Base-by-base conservation (phyloP, 768 basidiomycete species). In the Gymnopilus dilepis region DNA sequence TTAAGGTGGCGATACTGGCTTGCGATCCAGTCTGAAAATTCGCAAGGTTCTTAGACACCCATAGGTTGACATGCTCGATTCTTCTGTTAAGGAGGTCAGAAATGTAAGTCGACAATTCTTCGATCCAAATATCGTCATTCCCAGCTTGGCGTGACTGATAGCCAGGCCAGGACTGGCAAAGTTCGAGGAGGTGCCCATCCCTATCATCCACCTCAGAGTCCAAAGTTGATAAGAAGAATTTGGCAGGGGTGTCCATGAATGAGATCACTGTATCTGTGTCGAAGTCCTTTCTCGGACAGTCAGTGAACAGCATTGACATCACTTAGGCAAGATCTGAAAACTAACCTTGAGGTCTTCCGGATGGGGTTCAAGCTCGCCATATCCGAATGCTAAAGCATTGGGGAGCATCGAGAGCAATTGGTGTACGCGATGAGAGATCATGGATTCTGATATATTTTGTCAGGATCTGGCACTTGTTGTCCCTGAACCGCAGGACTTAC, bases 21-120 rank as follows among this genome's bases (percentile, higher is more conserved):
- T 84, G 60, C 22, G 38, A 74, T 37, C 63, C 69, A 24, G 70
- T 73, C 42, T 78, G 76, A 71, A 88, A 88, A 0, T 84, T 76
- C 1, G 74, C 57, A 4, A 82, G 65, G 59, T 88, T 88, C 6
- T 76, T 69, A 3, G 73, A 69, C 12, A 89, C 70, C 88, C 87
- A 88, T 59, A 75, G 72, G 1, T 70, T 69, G 24, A 88, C 84
- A 56, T 83, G 81, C 3, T 73, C 66, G 17, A 85, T 70, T 12
- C 87, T 79, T 56, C 73, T 40, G 24, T 82, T 73, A 13, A 76
- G 80, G 4, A 84, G 63, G 2, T 56, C 60, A 5, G 74, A 71
- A 3, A 88, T 73, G 60, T 83, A 74, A 1, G 56, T 28, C 0
- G 74, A 72, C 3, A 88, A 72, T 2, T 69, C 69, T 0, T 66